Evolutionary conservation across 106 monocot species (phyloP), one percentile per base, ranked within the genome.

Genomic region (Xerophyta viscosa): DNA sequence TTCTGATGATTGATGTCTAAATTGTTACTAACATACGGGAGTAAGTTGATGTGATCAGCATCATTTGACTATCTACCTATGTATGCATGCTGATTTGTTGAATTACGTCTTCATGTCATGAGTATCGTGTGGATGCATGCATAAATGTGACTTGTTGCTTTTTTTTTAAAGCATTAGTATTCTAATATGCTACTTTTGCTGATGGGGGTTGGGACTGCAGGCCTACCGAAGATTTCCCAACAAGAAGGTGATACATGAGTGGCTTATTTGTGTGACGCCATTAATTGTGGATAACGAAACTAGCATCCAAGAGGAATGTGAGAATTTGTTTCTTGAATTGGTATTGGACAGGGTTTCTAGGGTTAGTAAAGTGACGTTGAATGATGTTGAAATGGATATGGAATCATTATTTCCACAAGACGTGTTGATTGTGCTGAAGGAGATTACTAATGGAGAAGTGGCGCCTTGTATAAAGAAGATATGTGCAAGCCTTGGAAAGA

Each of bases 251-350:
- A 77, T 73, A 37, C 56, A 8, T 8, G 86, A 82, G 59, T 98
- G 98, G 98, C 89, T 98, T 62, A 81, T 73, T 60, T 56, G 82
- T 61, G 90, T 98, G 30, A 81, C 82, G 17, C 82, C 65, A 24
- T 57, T 98, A 58, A 83, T 86, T 51, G 63, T 66, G 20, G 98
- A 98, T 57, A 98, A 86, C 55, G 98, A 98, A 45, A 80, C 79
- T 15, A 83, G 74, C 75, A 77, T 98, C 56, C 85, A 90, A 69
- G 90, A 98, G 48, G 98, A 98, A 59, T 90, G 86, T 64, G 98
- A 90, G 46, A 90, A 74, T 50, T 56, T 90, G 64, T 98, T 98
- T 66, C 90, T 98, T 64, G 89, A 98, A 60, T 62, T 98, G 54
- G 77, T 98, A 8, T 67, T 98, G 49, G 82, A 98, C 39, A 63